A percentile compares a stretch with the other conserved stretches of the same genome.
Evolutionary conservation across 2,329 filamentous ascomycete genomes (phyloP).

Genomic region (Dactylellina cionopaga): DNA sequence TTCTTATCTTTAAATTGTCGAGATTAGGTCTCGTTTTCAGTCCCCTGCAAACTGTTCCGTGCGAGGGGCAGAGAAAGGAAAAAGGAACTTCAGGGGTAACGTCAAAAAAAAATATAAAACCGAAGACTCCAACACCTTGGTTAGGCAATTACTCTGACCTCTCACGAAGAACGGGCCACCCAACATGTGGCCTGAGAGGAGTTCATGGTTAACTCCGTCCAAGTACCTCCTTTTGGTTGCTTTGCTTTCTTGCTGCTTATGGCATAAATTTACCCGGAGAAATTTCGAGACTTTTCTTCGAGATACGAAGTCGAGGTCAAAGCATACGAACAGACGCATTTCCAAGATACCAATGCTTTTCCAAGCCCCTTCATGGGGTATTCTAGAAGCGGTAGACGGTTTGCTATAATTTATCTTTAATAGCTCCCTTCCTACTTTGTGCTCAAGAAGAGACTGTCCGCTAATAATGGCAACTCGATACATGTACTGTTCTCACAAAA

Average conservation of each 20-base stretch:
- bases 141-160: no score
- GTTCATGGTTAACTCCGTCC: no score
- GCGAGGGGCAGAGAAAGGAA: slow-evolving; percentile 21
- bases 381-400: no score
- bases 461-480: no score
- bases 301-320: slow-evolving; percentile 15
- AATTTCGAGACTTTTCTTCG: background rate
- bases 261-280: slow-evolving; percentile 16
- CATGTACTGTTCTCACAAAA: no score
- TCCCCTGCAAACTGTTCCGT: background rate
- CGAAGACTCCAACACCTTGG: no score
- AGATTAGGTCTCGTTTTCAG: slow-evolving; percentile 24
- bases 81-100: slow-evolving; percentile 52
- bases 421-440: no score
- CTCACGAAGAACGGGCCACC: no score
- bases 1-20: slow-evolving; percentile 41
- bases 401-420: no score
- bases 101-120: slow-evolving; percentile 21
- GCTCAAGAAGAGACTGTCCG: no score
- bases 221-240: background rate
- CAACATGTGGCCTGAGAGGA: background rate
- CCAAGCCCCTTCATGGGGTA: no score
- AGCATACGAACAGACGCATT: slow-evolving; percentile 27
- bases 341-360: no score
- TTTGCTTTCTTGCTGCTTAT: background rate